These are phyloP conservation scores for Symbiodinium pilosum DNA, from an alignment of 73 alveolate genomes.

Conservation along the genomic window DNA sequence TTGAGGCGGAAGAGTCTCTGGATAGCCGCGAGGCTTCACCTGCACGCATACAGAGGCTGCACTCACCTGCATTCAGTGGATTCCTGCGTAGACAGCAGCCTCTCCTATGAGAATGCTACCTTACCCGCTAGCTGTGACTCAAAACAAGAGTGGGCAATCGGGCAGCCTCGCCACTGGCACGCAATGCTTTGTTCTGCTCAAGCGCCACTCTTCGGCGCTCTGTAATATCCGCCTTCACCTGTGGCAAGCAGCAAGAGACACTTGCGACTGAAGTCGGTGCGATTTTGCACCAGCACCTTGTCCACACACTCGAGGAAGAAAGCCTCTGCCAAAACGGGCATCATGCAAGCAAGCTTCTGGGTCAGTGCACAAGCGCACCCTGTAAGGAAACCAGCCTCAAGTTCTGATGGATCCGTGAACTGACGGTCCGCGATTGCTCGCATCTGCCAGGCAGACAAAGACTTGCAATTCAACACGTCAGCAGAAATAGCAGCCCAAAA, in stretches of 20 bases:
- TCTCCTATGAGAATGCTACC: too few relatives aligned
- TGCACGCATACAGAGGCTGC: not conserved
- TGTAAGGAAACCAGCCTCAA: constrained; percentile 9
- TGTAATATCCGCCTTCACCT: constrained; percentile 57
- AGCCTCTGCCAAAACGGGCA: constrained; percentile 1
- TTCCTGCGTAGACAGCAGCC: too few relatives aligned
- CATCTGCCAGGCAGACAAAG: too few relatives aligned
- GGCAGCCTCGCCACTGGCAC: constrained; percentile 8
- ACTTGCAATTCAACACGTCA: too few relatives aligned
- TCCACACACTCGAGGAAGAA: constrained; percentile 82
- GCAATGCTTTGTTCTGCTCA: constrained; percentile 59
- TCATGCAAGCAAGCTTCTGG: too few relatives aligned
- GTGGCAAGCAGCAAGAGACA: not conserved
- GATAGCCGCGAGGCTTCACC: constrained; percentile 40
- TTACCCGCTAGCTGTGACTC: too few relatives aligned
- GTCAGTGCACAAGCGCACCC: too few relatives aligned
- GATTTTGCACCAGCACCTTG: not conserved
- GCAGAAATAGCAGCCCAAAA: too few relatives aligned
- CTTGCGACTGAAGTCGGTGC: not conserved
- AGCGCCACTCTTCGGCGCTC: constrained; percentile 72
- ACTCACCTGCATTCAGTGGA: too few relatives aligned
- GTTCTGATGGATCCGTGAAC: constrained; percentile 79
- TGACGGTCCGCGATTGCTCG: constrained; percentile 89
- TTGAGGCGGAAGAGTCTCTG: constrained; percentile 69
- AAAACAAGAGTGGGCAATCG: too few relatives aligned